Evolutionary conservation across 1,284 basidiomycete genomes (phyloP), one percentile per base, ranked within the genome.

Genomic region (Heterobasidion parviporum): DNA sequence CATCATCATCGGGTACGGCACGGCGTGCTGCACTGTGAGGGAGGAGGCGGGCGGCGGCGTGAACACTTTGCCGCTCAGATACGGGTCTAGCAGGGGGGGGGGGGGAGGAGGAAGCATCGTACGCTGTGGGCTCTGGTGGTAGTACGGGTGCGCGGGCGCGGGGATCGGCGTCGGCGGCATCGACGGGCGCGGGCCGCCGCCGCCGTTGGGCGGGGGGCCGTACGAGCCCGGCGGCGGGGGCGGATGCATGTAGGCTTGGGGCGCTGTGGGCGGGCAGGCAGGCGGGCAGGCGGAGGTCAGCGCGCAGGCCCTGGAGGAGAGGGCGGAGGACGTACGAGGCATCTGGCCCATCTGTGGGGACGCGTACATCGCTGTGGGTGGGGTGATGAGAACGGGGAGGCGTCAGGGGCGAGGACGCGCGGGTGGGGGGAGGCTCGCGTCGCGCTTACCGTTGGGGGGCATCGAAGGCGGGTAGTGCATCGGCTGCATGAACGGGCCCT

Each of bases 1-100:
- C 85, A 91, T 90, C 87, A 92, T 91, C 85, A 89, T 88, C 15
- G 79, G 85, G 68, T 91, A 92, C 43, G 87, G 86, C 60, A 89
- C 80, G 48, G 89, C 87, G 63, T 91, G 89, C 70, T 83, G 83
- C 68, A 92, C 89, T 91, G 67, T 56, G 61, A 56, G 56, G 56
- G 26, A 26, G 26, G 26, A 26, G 26, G 26, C 4, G 26, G 26
- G 26, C 26, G 26, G 26, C 4, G 4, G 26, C 26, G 26, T 26
- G 26, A 26, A 26, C 26, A 26, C 4, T 26, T 26, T 26, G 26
- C 26, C 26, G 26, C 26, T 26, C 26, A 26, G 4, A 26, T 26
- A 26, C 26, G 26, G 26, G 26, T 26, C 26, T 26, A 26, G 26
- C 26, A 26, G 26, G 56, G 61, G 57, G 15, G 15, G 18, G 61